These are phyloP conservation scores for Rhexocercosporidium sp. DNA, from an alignment of 2,329 filamentous ascomycete species.

Conservation along the genomic window DNA sequence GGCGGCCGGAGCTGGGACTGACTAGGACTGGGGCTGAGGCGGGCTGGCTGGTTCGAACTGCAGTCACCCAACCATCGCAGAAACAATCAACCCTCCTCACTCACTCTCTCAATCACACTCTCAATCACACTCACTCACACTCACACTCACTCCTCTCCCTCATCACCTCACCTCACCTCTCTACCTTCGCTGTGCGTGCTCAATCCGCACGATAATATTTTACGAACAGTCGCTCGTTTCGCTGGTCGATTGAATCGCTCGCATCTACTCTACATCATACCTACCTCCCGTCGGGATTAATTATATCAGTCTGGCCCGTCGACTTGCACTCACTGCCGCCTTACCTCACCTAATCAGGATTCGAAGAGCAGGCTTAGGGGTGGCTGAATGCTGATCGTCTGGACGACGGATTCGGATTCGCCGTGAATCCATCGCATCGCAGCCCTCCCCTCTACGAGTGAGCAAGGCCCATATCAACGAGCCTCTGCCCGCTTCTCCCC, in stretches of 20 bases:
- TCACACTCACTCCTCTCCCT: background rate
- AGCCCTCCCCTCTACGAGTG: background rate
- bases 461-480: conserved; percentile 6
- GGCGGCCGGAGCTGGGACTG: background rate
- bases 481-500: conserved; percentile 5
- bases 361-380: conserved; percentile 2
- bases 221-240: conserved; percentile 27
- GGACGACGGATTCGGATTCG: conserved; percentile 8
- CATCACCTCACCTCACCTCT: background rate
- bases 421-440: conserved; percentile 2
- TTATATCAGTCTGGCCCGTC: conserved; percentile 1
- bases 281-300: background rate
- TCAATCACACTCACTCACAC: background rate
- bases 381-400: conserved; percentile 13
- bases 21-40: background rate
- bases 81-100: background rate
- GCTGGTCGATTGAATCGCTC: conserved; percentile 26
- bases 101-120: too few species aligned
- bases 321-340: background rate
- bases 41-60: background rate
- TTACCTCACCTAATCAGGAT: conserved; percentile 8
- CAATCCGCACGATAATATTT: conserved; percentile 13
- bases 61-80: background rate
- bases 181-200: background rate
- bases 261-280: background rate